phyloP scores from a whole-genome alignment of 2,329 filamentous ascomycete species.

The Fusarium sp. region DNA sequence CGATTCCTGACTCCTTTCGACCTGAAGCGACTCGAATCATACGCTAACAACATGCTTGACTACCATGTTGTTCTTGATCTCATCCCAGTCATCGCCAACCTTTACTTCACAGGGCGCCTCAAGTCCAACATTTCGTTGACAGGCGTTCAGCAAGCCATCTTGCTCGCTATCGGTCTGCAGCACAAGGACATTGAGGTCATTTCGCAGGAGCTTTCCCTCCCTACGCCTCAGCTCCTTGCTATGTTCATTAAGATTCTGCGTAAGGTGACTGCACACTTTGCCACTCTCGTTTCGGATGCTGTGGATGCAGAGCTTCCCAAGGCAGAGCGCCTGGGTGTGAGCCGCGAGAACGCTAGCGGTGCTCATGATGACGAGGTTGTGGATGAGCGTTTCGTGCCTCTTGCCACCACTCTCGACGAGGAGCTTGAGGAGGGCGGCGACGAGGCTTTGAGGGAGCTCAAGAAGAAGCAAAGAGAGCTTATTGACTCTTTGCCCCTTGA shows the following conservation, averaged over 20 bases:
- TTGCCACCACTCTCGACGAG: constrained; percentile 81
- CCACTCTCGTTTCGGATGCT: constrained; percentile 79
- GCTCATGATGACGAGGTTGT: constrained; percentile 79
- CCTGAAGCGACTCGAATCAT: constrained; percentile 93
- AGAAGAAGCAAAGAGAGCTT: constrained; percentile 86
- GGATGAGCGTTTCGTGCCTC: constrained; percentile 76
- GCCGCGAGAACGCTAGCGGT: constrained; percentile 70
- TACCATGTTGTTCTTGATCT: constrained; percentile 98
- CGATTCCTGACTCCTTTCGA: constrained; percentile 88
- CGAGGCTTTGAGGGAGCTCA: constrained; percentile 78
- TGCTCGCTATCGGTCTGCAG: constrained; percentile 93
- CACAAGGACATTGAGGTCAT: constrained; percentile 87
- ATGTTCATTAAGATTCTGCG: constrained; percentile 98
- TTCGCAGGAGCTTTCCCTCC: constrained; percentile 82
- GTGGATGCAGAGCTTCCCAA: constrained; percentile 77
- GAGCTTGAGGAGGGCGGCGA: constrained; percentile 89
- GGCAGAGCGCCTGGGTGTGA: constrained; percentile 70
- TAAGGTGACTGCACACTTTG: constrained; percentile 87
- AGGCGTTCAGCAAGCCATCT: constrained; percentile 87
- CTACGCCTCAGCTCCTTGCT: constrained; percentile 84
- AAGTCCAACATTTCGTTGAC: constrained; percentile 77
- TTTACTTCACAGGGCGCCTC: constrained; percentile 89
- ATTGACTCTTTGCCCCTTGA: constrained; percentile 93
- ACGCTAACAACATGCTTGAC: constrained; percentile 96
- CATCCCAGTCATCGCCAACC: constrained; percentile 82